Base-by-base conservation (phyloP, 192 early-diverging fungal genomes). In the Gaertneriomyces semiglobifer region DNA sequence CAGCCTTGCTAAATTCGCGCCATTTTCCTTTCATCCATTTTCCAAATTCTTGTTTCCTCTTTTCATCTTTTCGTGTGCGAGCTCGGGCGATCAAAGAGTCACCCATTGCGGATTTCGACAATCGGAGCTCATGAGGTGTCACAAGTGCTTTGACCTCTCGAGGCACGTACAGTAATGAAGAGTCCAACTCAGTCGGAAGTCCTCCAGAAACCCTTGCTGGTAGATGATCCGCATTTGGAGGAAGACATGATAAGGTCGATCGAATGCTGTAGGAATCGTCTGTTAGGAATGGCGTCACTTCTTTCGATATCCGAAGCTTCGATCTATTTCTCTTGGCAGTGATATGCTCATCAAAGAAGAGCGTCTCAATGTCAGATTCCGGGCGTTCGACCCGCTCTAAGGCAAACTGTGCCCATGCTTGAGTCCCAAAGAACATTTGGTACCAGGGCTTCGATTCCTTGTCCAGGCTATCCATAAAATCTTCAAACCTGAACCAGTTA, bases 261-360 rank as follows among this genome's bases (percentile, higher is more conserved):
- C 61, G 66, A 25, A 83, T 72, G 44, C 74, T 68, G 57, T 81
- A 80, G 6, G 75, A 60, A 12, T 57, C 60, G 39, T 84, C 82
- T 33, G 75, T 77, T 55, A 84, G 57, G 51, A 84, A 84, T 41
- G 82, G 82, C 16, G 82, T 84, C 38, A 77, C 41, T 45, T 91
- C 91, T 60, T 92, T 92, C 3, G 77, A 76, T 42, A 92, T 70
- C 18, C 84, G 82, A 47, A 92, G 74, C 50, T 87, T 87, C 11
- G 87, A 89, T 53, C 91, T 73, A 62, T 92, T 92, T 47, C 90
- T 74, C 72, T 92, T 92, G 7, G 83, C 81, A 61, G 89, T 92
- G 66, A 92, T 90, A 40, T 79, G 76, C 60, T 92, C 91, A 69
- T 92, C 91, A 78, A 92, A 92, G 66, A 90, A 86, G 6, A 89